Evolutionary conservation across 148 eudicot species (phyloP).

Genomic region (Heliosperma pusillum): DNA sequence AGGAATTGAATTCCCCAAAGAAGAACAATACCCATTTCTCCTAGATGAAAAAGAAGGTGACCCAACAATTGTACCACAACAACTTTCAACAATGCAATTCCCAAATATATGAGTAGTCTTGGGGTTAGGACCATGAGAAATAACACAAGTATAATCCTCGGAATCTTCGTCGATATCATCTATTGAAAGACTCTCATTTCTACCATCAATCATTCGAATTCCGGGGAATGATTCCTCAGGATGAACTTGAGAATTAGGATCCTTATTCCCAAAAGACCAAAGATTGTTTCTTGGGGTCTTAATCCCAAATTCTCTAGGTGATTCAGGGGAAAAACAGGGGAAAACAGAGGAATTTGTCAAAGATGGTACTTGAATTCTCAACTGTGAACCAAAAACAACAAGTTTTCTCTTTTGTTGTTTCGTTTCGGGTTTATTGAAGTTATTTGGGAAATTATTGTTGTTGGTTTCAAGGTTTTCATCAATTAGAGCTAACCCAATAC

Average conservation of each 20-base stretch:
- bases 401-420: conserved; percentile 41
- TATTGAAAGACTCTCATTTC: conserved; percentile 26
- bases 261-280: conserved; percentile 18
- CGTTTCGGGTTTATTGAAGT: background rate
- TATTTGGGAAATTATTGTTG: background rate
- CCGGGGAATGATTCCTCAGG: conserved; percentile 14
- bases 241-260: conserved; percentile 23
- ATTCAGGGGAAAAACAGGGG: conserved; percentile 41
- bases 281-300: conserved; percentile 45
- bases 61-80: conserved; percentile 38
- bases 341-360: conserved; percentile 24
- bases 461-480: conserved; percentile 35
- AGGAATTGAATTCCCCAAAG: conserved; percentile 23
- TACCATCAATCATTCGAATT: too few relatives aligned
- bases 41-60: conserved; percentile 27
- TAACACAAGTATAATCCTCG: conserved; percentile 94
- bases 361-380: conserved; percentile 69
- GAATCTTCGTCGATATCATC: conserved; percentile 81
- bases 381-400: conserved; percentile 69
- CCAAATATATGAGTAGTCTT: conserved; percentile 78
- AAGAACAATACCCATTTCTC: conserved; percentile 29
- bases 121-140: conserved; percentile 90
- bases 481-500: conserved; percentile 63
- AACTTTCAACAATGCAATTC: conserved; percentile 65
- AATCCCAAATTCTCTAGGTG: conserved; percentile 70